Evolutionary conservation across 805 yeast species (phyloP).

Genomic region (Candida railenensis): DNA sequence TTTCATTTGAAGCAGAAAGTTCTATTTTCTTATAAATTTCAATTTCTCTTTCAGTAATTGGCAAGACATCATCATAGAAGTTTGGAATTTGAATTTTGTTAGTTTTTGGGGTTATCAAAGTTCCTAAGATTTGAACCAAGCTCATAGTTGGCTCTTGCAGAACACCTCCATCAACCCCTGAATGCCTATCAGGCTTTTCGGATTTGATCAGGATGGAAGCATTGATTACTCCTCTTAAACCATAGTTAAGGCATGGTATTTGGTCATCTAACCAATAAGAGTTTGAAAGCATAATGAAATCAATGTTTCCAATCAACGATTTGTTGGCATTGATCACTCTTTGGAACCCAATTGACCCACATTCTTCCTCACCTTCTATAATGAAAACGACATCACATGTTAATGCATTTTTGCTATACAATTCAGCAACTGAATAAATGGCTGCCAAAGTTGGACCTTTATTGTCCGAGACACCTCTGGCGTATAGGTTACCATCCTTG

Average conservation of each 20-base stretch:
- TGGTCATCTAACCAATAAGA: conserved; percentile 92
- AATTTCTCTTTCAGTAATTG: conserved; percentile 57
- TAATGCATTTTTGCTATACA: conserved; percentile 50
- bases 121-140: conserved; percentile 67
- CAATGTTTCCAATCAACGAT: conserved; percentile 57
- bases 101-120: conserved; percentile 48
- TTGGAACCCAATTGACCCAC: conserved; percentile 85
- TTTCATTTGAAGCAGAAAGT: conserved; percentile 22
- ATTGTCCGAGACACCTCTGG: conserved; percentile 92
- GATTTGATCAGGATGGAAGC: conserved; percentile 69
- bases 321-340: conserved; percentile 55
- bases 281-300: conserved; percentile 87
- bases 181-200: conserved; percentile 85
- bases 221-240: conserved; percentile 87
- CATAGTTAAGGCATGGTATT: conserved; percentile 91
- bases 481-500: conserved; percentile 81
- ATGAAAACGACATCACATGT: conserved; percentile 75
- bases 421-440: conserved; percentile 79
- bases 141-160: conserved; percentile 88
- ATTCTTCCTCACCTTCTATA: conserved; percentile 94
- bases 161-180: conserved; percentile 96
- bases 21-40: conserved; percentile 62
- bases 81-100: conserved; percentile 59
- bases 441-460: conserved; percentile 93
- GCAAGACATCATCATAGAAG: conserved; percentile 67